These are phyloP conservation scores for Colletotrichum trifolii DNA, from an alignment of 2,329 filamentous ascomycete species.

Conservation along the genomic window DNA sequence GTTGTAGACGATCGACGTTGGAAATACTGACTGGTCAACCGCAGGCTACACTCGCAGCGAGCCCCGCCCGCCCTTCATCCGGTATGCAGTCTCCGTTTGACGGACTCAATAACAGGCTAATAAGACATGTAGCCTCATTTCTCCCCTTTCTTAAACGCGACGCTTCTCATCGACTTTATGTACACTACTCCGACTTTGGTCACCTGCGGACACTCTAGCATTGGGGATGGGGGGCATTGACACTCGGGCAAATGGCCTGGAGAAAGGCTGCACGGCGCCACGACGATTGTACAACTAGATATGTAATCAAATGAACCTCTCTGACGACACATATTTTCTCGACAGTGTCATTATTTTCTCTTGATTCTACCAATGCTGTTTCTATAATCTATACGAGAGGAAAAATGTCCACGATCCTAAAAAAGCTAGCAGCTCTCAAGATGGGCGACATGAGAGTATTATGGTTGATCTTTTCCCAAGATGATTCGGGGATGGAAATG, in stretches of 20 bases:
- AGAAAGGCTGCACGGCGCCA: constrained; percentile 7
- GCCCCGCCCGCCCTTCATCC: constrained; percentile 80
- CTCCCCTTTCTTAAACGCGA: constrained; percentile 67
- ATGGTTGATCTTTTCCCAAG: no score
- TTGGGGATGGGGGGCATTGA: constrained; percentile 13
- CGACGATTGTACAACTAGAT: constrained; percentile 34
- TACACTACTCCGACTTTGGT: constrained; percentile 31
- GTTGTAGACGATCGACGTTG: not conserved
- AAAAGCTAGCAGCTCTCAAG: no score
- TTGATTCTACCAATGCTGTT: no score
- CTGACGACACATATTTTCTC: constrained; percentile 19
- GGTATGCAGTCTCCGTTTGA: constrained; percentile 51
- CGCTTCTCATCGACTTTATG: constrained; percentile 29
- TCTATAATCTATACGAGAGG: no score
- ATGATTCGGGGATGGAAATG: no score
- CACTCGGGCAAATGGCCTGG: constrained; percentile 1
- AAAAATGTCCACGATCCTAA: no score
- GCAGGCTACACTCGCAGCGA: constrained; percentile 93
- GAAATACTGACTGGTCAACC: constrained; percentile 40
- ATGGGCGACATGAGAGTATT: no score
- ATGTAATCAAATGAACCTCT: constrained; percentile 37
- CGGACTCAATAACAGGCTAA: constrained; percentile 38
- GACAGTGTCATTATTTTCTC: not conserved
- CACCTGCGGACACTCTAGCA: constrained; percentile 2
- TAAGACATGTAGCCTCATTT: constrained; percentile 62